A percentile compares a stretch with the other conserved stretches of the same genome.
Conservation (phyloP, 345 rosid genomes). For the Conringia planisiliqua region DNA sequence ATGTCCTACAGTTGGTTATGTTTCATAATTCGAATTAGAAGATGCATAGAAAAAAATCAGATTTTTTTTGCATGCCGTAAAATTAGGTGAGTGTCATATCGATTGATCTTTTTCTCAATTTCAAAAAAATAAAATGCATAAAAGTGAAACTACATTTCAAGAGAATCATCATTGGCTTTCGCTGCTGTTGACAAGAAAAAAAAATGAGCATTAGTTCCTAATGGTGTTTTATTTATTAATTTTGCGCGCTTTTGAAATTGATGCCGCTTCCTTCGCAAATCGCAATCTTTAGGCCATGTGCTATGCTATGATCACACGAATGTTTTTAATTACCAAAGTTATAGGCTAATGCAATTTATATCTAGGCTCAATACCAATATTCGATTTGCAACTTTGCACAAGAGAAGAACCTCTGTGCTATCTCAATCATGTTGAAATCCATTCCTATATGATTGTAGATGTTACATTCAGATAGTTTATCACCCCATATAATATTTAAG, state of each 20-base stretch:
- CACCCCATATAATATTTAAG: not conserved
- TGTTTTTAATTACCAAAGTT: not conserved
- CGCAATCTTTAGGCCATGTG: slow-evolving; percentile 16
- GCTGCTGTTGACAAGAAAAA: not conserved
- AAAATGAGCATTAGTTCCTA: not conserved
- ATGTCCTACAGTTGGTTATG: too few species aligned
- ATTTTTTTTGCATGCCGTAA: not conserved
- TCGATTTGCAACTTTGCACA: not conserved
- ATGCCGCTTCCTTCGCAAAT: slow-evolving; percentile 11
- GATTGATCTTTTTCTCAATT: not conserved
- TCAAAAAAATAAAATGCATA: not conserved
- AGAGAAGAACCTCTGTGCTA: not conserved
- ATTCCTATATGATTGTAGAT: not conserved
- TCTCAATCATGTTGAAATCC: not conserved
- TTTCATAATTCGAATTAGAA: not conserved
- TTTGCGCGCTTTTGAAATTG: not conserved
- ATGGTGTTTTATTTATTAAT: not conserved
- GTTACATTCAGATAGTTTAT: not conserved
- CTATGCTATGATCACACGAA: slow-evolving; percentile 16
- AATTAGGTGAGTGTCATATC: not conserved
- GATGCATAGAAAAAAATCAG: not conserved
- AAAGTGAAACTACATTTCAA: not conserved
- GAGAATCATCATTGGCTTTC: slow-evolving; percentile 18
- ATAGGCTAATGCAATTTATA: not conserved
- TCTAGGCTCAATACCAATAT: not conserved